Base-by-base conservation (phyloP, 2,329 filamentous ascomycete species). In the Aspergillus latus region DNA sequence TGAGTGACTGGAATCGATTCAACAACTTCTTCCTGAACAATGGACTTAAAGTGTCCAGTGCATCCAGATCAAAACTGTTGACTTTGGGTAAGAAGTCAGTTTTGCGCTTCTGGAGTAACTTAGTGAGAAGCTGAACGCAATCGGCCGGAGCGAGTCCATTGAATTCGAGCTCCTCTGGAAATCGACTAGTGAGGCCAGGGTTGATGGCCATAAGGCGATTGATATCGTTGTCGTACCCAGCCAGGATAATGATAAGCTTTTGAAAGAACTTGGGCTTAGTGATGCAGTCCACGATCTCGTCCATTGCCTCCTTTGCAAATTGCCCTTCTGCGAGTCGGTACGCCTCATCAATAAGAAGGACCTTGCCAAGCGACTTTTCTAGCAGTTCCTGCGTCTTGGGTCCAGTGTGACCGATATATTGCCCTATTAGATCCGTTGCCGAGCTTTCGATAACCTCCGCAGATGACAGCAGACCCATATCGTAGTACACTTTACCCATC, bases 401-500 rank as follows among this genome's bases (percentile, higher is more conserved):
- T 0, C 85, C 86, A 0, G 87, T 90, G 0, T 90, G 86, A 0
- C 88, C 88, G 0, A 89, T 64, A 58, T 84, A 92, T 58, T 88
- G 76, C 0, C 84, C 88, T 0, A 92, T 78, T 0, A 92, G 68
- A 34, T 92, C 87, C 0, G 84, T 84, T 0, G 86, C 85, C 0
- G 88, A 91, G 45, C 80, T 83, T 52, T 90, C 86, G 0, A 85
- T 68, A 0, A 91, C 85, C 28, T 86, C 81, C 0, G 78, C 79
- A 0, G 76, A 76, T 0, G 82, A 72, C 0, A 92, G 73, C 34
- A 92, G 82, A 0, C 88, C 88, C 79, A 91, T 83, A 62, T 92
- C 85, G 65, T 89, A 92, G 65, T 84, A 92, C 0, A 92, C 77
- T 59, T 89, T 82, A 3, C 88, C 88, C 80, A 92, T 89, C 59